These are phyloP conservation scores for Geosmithia morbida DNA, from an alignment of 2,329 filamentous ascomycete genomes.

Conservation along the genomic window DNA sequence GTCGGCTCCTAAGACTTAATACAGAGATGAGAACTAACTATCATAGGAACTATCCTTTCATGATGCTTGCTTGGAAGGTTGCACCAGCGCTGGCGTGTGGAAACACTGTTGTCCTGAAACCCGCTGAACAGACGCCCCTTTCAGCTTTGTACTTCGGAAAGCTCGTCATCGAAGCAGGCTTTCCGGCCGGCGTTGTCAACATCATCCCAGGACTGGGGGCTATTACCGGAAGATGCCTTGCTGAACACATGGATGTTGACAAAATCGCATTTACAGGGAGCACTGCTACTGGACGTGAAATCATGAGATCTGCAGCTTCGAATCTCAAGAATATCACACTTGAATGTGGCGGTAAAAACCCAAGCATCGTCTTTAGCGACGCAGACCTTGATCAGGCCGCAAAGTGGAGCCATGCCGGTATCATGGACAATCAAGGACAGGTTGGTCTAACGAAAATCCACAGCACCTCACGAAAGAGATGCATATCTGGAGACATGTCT, in stretches of 20 bases:
- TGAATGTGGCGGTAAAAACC: constrained; percentile 29
- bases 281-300: constrained; percentile 47
- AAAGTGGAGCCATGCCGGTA: constrained; percentile 26
- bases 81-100: constrained; percentile 32
- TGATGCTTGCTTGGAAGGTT: constrained; percentile 24
- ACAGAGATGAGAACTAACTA: too few relatives aligned
- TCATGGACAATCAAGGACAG: constrained; percentile 42
- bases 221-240: constrained; percentile 1
- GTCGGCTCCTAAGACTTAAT: too few relatives aligned
- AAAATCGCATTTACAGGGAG: constrained; percentile 62
- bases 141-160: constrained; percentile 10
- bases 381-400: constrained; percentile 46
- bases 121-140: constrained; percentile 38
- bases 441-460: constrained; percentile 11
- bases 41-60: constrained; percentile 41
- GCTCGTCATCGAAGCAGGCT: constrained; percentile 3
- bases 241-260: constrained; percentile 8
- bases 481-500: too few relatives aligned
- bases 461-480: too few relatives aligned
- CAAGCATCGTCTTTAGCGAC: constrained; percentile 40
- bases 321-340: constrained; percentile 29
- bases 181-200: constrained; percentile 4
- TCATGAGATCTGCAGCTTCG: constrained; percentile 40
- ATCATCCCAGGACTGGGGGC: constrained; percentile 2
- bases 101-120: constrained; percentile 36